Evolutionary conservation across 1,284 basidiomycete species (phyloP).

Genomic region (Irpex sp.): DNA sequence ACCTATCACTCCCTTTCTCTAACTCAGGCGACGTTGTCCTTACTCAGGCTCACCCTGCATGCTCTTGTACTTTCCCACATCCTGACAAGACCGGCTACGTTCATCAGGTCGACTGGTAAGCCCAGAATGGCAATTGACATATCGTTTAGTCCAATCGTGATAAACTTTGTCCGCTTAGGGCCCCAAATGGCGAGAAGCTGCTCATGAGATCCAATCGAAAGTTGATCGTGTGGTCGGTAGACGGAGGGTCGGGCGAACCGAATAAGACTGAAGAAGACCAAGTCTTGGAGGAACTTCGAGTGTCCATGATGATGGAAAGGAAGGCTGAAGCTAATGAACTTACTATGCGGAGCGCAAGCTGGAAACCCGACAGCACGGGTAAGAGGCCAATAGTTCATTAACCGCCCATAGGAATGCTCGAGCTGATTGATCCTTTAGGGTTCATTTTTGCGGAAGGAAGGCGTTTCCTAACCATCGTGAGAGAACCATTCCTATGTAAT

Average conservation of each 20-base stretch:
- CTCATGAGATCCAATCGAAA: conserved; percentile 2
- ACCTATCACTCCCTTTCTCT: too few relatives aligned
- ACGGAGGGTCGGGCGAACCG: neutral
- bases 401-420: too few relatives aligned
- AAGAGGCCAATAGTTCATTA: neutral
- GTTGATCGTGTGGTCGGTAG: conserved; percentile 1
- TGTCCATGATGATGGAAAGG: neutral
- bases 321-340: neutral
- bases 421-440: neutral
- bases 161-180: neutral
- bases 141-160: neutral
- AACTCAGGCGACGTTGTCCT: too few relatives aligned
- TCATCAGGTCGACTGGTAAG: conserved; percentile 5
- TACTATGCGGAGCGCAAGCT: neutral
- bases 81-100: neutral
- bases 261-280: neutral
- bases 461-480: neutral
- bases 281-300: neutral
- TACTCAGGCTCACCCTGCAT: neutral
- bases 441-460: neutral
- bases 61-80: neutral
- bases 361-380: neutral
- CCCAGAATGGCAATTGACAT: neutral
- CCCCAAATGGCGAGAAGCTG: neutral
- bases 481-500: neutral